These are phyloP conservation scores for Zymoseptoria passerinii DNA, from an alignment of 2,329 filamentous ascomycete species.

Conservation along the genomic window DNA sequence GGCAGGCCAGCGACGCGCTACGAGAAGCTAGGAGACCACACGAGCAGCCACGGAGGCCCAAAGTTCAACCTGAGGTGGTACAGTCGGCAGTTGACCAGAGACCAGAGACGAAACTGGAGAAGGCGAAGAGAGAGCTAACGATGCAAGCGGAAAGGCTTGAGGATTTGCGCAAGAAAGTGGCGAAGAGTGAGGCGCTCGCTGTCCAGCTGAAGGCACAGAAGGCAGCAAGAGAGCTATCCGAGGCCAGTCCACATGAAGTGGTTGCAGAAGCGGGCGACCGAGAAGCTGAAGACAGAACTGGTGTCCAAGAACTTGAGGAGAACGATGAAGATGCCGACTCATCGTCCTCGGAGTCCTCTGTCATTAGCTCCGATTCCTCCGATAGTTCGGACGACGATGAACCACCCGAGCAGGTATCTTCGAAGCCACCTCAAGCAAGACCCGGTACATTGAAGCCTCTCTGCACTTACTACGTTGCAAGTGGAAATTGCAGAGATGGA, in stretches of 20 bases:
- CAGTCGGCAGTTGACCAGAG: neutral
- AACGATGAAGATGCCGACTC: conserved; percentile 14
- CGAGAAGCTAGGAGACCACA: neutral
- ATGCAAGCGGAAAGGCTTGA: conserved; percentile 22
- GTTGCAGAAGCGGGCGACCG: neutral
- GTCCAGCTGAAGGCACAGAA: neutral
- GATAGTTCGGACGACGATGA: conserved; percentile 25
- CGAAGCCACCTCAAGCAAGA: conserved; percentile 22
- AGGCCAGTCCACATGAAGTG: neutral
- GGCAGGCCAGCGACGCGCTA: conserved; percentile 15
- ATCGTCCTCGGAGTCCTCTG: conserved; percentile 27
- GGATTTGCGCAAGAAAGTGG: conserved; percentile 27
- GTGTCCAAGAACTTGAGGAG: neutral
- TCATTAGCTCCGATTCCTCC: conserved; percentile 22
- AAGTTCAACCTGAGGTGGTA: neutral
- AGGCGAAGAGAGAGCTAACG: conserved; percentile 9
- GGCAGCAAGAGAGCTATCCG: neutral
- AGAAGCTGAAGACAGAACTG: neutral
- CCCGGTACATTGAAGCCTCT: conserved; percentile 4
- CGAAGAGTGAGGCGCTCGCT: conserved; percentile 10
- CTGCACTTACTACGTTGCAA: conserved; percentile 27
- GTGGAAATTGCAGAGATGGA: conserved; percentile 28
- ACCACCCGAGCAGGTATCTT: conserved; percentile 33
- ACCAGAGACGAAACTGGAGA: conserved; percentile 10
- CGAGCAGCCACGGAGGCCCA: neutral